Base-by-base conservation (phyloP, 441 rosid species). In the Flueggea neowawraea region DNA sequence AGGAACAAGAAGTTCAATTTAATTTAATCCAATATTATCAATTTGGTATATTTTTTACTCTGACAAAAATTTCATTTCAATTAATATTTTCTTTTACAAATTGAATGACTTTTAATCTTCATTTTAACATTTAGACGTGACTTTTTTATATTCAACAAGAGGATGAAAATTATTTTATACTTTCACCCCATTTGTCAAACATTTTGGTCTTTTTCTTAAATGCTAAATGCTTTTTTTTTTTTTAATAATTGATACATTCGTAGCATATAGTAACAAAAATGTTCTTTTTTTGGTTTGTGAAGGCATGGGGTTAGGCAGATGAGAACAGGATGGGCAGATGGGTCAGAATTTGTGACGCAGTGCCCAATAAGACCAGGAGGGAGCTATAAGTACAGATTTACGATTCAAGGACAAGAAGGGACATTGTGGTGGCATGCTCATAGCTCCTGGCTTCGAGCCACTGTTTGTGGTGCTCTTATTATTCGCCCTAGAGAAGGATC, bases 351-450 rank as follows among this genome's bases (percentile, higher is more conserved):
- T 28, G 88, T 88, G 71, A 91, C 96, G 6, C 94, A 89, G 58
- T 91, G 97, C 31, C 96, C 96, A 6, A 87, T 91, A 55, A 78
- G 90, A 73, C 97, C 97, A 1, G 94, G 91, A 50, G 78, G 78
- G 15, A 84, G 78, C 31, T 91, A 83, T 77, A 85, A 87, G 0
- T 88, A 91, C 75, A 83, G 86, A 66, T 91, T 88, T 44, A 88
- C 96, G 5, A 77, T 85, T 64, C 81, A 82, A 69, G 92, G 89
- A 44, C 96, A 91, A 61, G 92, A 82, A 71, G 97, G 97, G 22
- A 91, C 97, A 9, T 63, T 91, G 50, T 91, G 97, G 97, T 91
- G 97, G 97, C 97, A 91, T 60, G 96, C 96, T 48, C 97, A 91
- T 16, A 91, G 97, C 75, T 84, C 94, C 0, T 91, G 97, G 97